These are phyloP conservation scores for Pichia kudriavzevii DNA, from an alignment of 1,139 yeast genomes.

Conservation along the genomic window DNA sequence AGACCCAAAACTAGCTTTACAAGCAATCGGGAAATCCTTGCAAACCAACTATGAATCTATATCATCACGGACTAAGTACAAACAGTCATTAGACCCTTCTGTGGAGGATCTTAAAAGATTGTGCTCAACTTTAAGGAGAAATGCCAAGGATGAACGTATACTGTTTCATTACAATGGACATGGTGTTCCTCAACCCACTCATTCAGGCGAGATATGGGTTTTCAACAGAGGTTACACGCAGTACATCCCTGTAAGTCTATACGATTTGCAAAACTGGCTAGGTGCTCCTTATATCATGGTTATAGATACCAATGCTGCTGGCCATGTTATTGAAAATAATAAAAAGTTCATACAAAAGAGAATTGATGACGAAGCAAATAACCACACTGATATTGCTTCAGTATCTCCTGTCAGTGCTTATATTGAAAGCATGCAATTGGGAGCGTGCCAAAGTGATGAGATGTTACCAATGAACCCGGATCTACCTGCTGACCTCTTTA, in stretches of 20 bases:
- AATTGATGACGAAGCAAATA: conserved; percentile 77
- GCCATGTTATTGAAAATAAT: conserved; percentile 85
- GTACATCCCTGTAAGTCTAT: conserved; percentile 88
- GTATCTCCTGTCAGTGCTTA: conserved; percentile 54
- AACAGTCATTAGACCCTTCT: conserved; percentile 87
- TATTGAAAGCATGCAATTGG: conserved; percentile 85
- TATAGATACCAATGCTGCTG: conserved; percentile 92
- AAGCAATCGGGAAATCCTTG: conserved; percentile 79
- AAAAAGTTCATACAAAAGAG: conserved; percentile 86
- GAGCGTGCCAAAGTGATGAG: conserved; percentile 87
- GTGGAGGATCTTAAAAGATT: conserved; percentile 93
- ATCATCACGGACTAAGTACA: conserved; percentile 80
- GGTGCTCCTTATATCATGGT: conserved; percentile 97
- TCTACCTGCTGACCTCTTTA: conserved; percentile 90
- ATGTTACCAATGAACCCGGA: conserved; percentile 89
- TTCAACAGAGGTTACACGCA: conserved; percentile 95
- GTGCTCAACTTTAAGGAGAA: conserved; percentile 79
- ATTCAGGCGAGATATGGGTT: conserved; percentile 98
- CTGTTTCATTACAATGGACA: conserved; percentile 96
- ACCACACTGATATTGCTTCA: conserved; percentile 48
- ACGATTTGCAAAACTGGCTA: conserved; percentile 92
- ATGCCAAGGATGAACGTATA: conserved; percentile 86
- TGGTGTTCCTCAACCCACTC: conserved; percentile 97
- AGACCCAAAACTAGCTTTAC: conserved; percentile 88
- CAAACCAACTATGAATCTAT: conserved; percentile 87